Evolutionary conservation across 805 yeast species (phyloP).

Genomic region (Myxozyma neglecta): DNA sequence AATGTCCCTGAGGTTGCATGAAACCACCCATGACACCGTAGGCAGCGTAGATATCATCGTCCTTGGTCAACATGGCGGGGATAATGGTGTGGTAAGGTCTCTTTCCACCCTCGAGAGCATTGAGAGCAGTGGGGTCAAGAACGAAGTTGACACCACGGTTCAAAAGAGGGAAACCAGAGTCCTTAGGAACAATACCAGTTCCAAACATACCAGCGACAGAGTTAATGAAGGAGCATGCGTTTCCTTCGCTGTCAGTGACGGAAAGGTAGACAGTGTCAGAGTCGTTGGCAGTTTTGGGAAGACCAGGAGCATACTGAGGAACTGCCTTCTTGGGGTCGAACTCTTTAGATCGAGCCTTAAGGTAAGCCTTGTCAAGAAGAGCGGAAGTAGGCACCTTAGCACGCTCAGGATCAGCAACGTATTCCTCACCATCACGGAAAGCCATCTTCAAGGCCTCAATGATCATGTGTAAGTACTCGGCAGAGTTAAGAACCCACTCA

Average conservation of each 20-base stretch:
- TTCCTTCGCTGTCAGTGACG: constrained; percentile 65
- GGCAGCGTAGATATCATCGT: constrained; percentile 60
- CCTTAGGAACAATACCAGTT: constrained; percentile 60
- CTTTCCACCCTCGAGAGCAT: constrained; percentile 66
- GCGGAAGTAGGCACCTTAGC: constrained; percentile 44
- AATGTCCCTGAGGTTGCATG: constrained; percentile 84
- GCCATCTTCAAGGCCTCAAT: constrained; percentile 70
- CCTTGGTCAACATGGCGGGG: constrained; percentile 71
- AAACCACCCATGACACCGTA: constrained; percentile 86
- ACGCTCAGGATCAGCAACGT: constrained; percentile 59
- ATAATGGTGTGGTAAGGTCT: constrained; percentile 82
- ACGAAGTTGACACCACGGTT: constrained; percentile 78
- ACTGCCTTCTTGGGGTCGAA: constrained; percentile 48
- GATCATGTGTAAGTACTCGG: constrained; percentile 66
- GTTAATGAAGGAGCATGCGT: constrained; percentile 78
- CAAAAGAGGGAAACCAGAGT: constrained; percentile 66
- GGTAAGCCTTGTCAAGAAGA: constrained; percentile 52
- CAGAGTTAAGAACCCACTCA: constrained; percentile 57
- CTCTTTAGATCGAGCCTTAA: constrained; percentile 50
- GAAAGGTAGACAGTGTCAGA: constrained; percentile 75
- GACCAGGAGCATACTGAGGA: constrained; percentile 48
- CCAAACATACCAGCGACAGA: constrained; percentile 73
- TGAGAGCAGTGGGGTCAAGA: constrained; percentile 55
- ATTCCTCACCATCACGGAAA: constrained; percentile 73
- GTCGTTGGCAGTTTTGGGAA: constrained; percentile 54